These are phyloP conservation scores for Chrysoporthe austroafricana DNA, from an alignment of 2,329 filamentous ascomycete species.

Conservation along the genomic window DNA sequence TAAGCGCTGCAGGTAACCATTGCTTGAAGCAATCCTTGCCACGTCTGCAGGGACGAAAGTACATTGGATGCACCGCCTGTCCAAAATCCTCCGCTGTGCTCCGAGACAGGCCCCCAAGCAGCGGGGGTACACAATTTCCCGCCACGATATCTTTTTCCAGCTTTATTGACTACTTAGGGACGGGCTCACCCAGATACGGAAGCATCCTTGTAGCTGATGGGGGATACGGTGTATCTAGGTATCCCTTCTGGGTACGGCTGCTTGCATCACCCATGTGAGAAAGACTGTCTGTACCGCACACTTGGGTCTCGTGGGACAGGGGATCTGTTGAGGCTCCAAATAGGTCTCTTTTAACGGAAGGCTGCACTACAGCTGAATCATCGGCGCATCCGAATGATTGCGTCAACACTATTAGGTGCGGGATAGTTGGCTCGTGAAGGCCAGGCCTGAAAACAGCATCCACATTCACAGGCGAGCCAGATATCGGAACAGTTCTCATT, in stretches of 20 bases:
- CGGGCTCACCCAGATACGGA: not conserved
- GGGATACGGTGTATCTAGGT: not conserved
- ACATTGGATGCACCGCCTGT: not conserved
- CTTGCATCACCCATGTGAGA: not conserved
- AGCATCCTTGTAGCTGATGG: not conserved
- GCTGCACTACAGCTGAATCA: not conserved
- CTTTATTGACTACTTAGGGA: not conserved
- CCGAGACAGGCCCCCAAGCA: not conserved
- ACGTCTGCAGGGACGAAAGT: not conserved
- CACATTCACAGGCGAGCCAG: not conserved
- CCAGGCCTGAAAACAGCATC: not conserved
- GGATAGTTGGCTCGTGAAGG: not conserved
- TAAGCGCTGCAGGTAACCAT: not conserved
- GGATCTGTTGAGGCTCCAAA: constrained; percentile 1
- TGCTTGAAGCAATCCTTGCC: not conserved
- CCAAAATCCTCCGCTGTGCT: constrained; percentile 11
- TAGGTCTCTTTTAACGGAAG: not conserved
- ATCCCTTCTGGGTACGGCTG: not conserved
- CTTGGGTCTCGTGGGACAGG: not conserved
- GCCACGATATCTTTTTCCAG: constrained; percentile 6
- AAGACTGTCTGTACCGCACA: too few species aligned
- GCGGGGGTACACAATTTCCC: not conserved
- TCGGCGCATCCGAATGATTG: not conserved
- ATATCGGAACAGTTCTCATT: not conserved
- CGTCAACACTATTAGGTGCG: not conserved